Base-by-base conservation (phyloP, 1,284 basidiomycete genomes). In the Marasmius tenuissimus region DNA sequence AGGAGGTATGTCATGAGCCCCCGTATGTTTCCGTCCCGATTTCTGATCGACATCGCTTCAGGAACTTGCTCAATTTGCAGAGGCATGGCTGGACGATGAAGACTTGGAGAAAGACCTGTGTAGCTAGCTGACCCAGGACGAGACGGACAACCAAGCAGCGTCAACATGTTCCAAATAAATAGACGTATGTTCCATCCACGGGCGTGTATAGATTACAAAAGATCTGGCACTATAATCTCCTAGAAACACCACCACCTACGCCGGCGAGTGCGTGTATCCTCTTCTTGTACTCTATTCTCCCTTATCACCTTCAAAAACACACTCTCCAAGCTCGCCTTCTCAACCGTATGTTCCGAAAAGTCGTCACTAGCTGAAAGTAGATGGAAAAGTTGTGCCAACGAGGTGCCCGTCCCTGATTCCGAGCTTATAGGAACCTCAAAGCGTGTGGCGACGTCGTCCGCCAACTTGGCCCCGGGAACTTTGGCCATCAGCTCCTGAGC, bases 401-500 rank as follows among this genome's bases (percentile, higher is more conserved):
- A 76, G 67, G 83, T 67, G 0, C 73, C 74, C 56, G 16, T 33
- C 14, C 38, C 27, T 7, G 42, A 20, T 34, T 61, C 56, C 10
- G 42, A 35, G 27, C 42, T 71, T 47, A 91, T 79, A 1, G 90
- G 89, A 12, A 92, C 88, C 69, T 93, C 89, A 69, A 91, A 92
- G 6, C 90, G 85, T 1, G 89, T 91, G 1, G 88, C 89, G 11
- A 92, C 88, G 67, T 92, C 91, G 67, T 92, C 88, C 6, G 84
- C 85, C 75, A 85, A 82, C n/a, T 81, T 83, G 47, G 84, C 83
- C 11, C 83, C 85, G 11, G 85, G 86, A 58, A 92, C 85, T 4
- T 74, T 79, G 1, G 82, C 71, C 83, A 94, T 90, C 49, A 91
- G 77, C 6, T 77, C 71, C 38, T 87, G 84, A 1, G 87, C 85